These are phyloP conservation scores for Pyrrhoderma lamaoense DNA, from an alignment of 1,284 basidiomycete genomes.

Conservation along the genomic window DNA sequence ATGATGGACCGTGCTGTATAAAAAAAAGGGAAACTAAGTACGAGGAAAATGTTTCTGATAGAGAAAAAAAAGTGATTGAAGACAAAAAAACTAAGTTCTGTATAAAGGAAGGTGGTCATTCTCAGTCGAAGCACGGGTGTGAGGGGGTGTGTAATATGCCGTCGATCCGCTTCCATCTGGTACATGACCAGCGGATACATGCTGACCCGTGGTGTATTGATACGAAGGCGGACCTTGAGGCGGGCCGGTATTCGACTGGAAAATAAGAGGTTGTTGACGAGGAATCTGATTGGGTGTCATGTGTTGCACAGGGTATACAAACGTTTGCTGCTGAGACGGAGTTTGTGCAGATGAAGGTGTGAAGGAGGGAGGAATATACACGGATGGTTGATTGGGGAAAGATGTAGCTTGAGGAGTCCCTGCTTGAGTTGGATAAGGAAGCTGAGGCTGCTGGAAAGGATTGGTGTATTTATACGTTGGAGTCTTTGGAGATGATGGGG, in stretches of 20 bases:
- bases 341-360: no score
- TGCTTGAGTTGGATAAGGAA: neutral
- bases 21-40: no score
- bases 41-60: no score
- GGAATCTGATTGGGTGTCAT: no score
- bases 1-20: neutral
- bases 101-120: conserved; percentile 9
- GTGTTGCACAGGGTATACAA: no score
- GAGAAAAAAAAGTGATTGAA: neutral
- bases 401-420: no score
- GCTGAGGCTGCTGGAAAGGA: neutral
- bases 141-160: conserved; percentile 12
- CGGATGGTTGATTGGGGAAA: neutral
- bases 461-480: neutral
- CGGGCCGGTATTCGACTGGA: neutral
- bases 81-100: conserved; percentile 1
- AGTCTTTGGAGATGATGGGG: neutral
- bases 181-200: conserved; percentile 1
- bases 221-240: conserved; percentile 1
- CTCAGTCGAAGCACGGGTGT: conserved; percentile 12
- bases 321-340: no score
- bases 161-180: conserved; percentile 10
- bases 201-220: neutral
- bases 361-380: neutral
- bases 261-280: neutral